phyloP scores from a whole-genome alignment of 1,139 yeast species.

The Pichia sp. region DNA sequence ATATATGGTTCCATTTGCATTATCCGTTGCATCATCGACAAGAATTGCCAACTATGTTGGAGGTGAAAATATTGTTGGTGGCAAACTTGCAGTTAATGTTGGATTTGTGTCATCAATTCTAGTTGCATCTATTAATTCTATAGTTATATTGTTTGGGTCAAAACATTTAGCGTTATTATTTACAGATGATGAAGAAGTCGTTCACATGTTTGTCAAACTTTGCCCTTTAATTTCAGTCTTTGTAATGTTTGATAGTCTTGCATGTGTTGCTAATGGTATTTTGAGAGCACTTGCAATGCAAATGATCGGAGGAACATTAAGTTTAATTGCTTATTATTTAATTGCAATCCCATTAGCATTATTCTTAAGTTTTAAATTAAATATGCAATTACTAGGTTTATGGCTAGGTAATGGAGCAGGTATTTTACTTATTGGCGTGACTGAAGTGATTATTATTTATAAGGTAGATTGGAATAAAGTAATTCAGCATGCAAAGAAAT shows the following conservation, averaged over 20 bases:
- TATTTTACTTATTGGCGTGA: slow-evolving; percentile 57
- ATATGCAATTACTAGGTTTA: slow-evolving; percentile 57
- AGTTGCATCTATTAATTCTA: slow-evolving; percentile 53
- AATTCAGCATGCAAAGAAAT: slow-evolving; percentile 25
- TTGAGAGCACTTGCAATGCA: slow-evolving; percentile 85
- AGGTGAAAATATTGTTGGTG: slow-evolving; percentile 58
- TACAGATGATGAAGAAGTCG: slow-evolving; percentile 64
- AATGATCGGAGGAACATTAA: slow-evolving; percentile 73
- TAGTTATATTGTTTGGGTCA: slow-evolving; percentile 46
- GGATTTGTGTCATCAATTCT: slow-evolving; percentile 55
- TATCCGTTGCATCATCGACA: slow-evolving; percentile 80
- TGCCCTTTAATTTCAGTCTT: slow-evolving; percentile 70
- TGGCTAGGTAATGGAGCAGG: slow-evolving; percentile 90
- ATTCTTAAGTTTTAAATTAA: slow-evolving; percentile 49
- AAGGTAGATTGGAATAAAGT: slow-evolving; percentile 51
- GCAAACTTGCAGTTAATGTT: slow-evolving; percentile 58
- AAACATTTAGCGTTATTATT: slow-evolving; percentile 57
- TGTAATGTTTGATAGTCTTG: slow-evolving; percentile 74
- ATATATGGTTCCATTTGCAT: slow-evolving; percentile 85
- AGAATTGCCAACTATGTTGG: slow-evolving; percentile 87
- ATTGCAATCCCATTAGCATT: slow-evolving; percentile 69
- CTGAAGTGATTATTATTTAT: slow-evolving; percentile 48
- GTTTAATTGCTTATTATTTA: slow-evolving; percentile 66
- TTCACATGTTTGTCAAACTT: slow-evolving; percentile 39
- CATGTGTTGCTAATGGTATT: slow-evolving; percentile 79